Evolutionary conservation across 1,284 basidiomycete genomes (phyloP), one percentile per base, ranked within the genome.

Genomic region (Anthracocystis walkeri): DNA sequence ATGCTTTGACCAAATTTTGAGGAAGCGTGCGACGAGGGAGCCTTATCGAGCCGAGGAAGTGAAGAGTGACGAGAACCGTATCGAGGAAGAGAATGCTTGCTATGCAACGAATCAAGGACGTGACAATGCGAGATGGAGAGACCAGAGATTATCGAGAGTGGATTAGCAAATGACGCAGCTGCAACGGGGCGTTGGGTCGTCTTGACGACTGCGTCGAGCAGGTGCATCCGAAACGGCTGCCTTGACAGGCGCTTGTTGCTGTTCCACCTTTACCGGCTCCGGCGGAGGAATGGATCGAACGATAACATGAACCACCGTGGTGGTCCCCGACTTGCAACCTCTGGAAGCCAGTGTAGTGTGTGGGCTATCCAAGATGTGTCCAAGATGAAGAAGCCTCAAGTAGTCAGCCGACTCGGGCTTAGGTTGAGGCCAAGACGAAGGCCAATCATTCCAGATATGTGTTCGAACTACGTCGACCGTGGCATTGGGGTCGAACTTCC

Each of bases 281-380:
- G 72, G 54, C 20, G 72, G 72, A 10, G 59, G 65, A 12, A 63
- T 42, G 6, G 65, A 56, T 0, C 68, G 55, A 35, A 71, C 46
- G 56, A 72, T 60, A 45, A 75, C 56, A 29, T 71, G 67, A 10
- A 75, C 67, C 12, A 75, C 72, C 8, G 67, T 75, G 18, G 57
- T 67, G 2, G 58, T 42, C 10, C 71, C 71, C 4, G 65, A n/a
- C 31, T 58, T 68, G 61, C 60, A 65, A 21, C 71, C 65, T 35
- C 71, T 48, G 2, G 61, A 68, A 18, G 71, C 71, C 12, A 74
- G 65, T 4, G 65, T 68, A 18, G 60, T 56, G 2, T 56, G 12
- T 20, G 71, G 62, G 16, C 53, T 35, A 38, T 74, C 71, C 25
- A 74, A 58, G 16, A 74, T 69, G 51, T 74, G 71, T n/a, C 71